A percentile compares a stretch with the other conserved stretches of the same genome.
These are phyloP conservation scores for Podaxis sp. DNA, from an alignment of 768 basidiomycete species.

Conservation along the genomic window DNA sequence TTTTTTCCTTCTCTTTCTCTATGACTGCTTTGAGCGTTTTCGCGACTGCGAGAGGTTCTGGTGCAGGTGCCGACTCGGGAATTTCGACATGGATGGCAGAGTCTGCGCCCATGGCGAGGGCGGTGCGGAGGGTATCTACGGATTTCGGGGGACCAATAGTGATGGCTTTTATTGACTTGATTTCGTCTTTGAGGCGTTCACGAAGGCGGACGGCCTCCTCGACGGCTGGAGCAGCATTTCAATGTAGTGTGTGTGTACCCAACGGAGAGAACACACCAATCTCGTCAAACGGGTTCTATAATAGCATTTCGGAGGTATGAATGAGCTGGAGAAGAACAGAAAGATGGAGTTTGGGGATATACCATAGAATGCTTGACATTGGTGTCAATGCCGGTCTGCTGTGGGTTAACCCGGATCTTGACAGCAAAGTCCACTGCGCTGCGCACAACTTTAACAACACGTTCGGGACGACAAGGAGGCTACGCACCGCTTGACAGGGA, in stretches of 20 bases:
- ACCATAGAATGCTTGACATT: slow-evolving; percentile 99
- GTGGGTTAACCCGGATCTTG: slow-evolving; percentile 95
- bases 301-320: not conserved
- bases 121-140: slow-evolving; percentile 88
- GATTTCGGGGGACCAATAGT: slow-evolving; percentile 95
- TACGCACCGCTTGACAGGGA: slow-evolving; percentile 85
- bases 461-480: not conserved
- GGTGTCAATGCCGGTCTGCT: slow-evolving; percentile 93
- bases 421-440: slow-evolving; percentile 97
- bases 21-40: slow-evolving; percentile 80
- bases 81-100: slow-evolving; percentile 87
- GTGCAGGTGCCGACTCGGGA: slow-evolving; percentile 66
- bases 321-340: not conserved
- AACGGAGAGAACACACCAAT: slow-evolving; percentile 59
- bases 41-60: slow-evolving; percentile 91
- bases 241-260: not conserved
- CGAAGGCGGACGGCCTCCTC: slow-evolving; percentile 97
- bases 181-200: slow-evolving; percentile 70
- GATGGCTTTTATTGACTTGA: slow-evolving; percentile 87
- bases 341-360: slow-evolving; percentile 21
- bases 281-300: slow-evolving; percentile 96
- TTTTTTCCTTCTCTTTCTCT: slow-evolving; percentile 46
- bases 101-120: slow-evolving; percentile 98
- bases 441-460: not conserved
- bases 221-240: slow-evolving; percentile 56